phyloP scores from a whole-genome alignment of 306 rosid genomes.

The peach (Prunus persica) region Prunus_persica_NCBIv2 NC_034013.1:14356001-14356500 shows the following conservation, averaged over 20 bases:
- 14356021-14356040: not conserved
- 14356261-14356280: not conserved
- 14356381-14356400: not conserved
- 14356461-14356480: slow-evolving; percentile 33
- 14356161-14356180: not conserved
- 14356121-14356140: not conserved
- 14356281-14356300: not conserved
- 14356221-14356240: not conserved
- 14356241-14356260: not conserved
- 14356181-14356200: not conserved
- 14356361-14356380: not conserved
- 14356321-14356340: not conserved
- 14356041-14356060: not conserved
- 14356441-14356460: slow-evolving; percentile 24
- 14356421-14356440: slow-evolving; percentile 41
- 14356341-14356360: not conserved
- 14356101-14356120: not conserved
- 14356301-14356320: not conserved
- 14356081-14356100: not conserved
- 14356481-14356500: slow-evolving; percentile 24
- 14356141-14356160: not conserved
- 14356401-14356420: not conserved
- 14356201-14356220: not conserved
- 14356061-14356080: not conserved
- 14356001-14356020: not conserved